Percentiles rank a stretch among this genome's conserved stretches.
Evolutionary conservation across 164 flowering plant species (phyloP).

Genomic region (Piper longum): DNA sequence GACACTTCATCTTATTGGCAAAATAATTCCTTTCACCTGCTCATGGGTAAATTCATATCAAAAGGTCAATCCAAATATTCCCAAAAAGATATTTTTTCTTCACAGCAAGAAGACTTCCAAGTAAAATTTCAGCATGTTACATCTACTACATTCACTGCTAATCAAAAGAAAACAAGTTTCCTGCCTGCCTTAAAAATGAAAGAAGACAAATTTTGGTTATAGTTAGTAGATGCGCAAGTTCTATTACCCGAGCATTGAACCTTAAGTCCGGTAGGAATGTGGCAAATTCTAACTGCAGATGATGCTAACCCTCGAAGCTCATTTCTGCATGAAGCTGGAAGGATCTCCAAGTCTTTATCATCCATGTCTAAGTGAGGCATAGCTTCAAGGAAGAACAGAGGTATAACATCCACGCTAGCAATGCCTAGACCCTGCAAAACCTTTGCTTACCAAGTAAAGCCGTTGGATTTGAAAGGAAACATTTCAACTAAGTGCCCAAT

Average conservation of each 20-base stretch:
- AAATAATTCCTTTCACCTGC: constrained; percentile 78
- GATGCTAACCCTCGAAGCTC: constrained; percentile 13
- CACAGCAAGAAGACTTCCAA: too few relatives aligned
- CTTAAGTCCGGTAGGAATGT: constrained; percentile 62
- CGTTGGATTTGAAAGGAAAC: neutral
- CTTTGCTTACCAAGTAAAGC: neutral
- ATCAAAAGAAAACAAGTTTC: neutral
- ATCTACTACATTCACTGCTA: too few relatives aligned
- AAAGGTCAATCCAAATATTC: neutral
- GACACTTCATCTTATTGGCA: constrained; percentile 72
- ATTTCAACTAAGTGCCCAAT: neutral
- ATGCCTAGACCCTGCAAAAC: constrained; percentile 2
- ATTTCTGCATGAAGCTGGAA: constrained; percentile 18
- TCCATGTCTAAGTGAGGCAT: constrained; percentile 28
- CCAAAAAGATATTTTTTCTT: neutral
- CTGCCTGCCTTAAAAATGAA: neutral
- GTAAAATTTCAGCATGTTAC: too few relatives aligned
- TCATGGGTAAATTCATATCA: neutral
- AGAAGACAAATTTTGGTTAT: neutral
- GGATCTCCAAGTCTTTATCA: constrained; percentile 43
- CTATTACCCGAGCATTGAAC: constrained; percentile 54
- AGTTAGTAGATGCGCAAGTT: neutral
- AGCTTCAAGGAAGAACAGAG: constrained; percentile 52
- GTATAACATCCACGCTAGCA: constrained; percentile 68
- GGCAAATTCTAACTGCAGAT: constrained; percentile 37